Percentiles rank a stretch among this genome's conserved stretches.
These are phyloP conservation scores for Gliomastix tumulicola DNA, from an alignment of 2,329 filamentous ascomycete genomes.

Conservation along the genomic window DNA sequence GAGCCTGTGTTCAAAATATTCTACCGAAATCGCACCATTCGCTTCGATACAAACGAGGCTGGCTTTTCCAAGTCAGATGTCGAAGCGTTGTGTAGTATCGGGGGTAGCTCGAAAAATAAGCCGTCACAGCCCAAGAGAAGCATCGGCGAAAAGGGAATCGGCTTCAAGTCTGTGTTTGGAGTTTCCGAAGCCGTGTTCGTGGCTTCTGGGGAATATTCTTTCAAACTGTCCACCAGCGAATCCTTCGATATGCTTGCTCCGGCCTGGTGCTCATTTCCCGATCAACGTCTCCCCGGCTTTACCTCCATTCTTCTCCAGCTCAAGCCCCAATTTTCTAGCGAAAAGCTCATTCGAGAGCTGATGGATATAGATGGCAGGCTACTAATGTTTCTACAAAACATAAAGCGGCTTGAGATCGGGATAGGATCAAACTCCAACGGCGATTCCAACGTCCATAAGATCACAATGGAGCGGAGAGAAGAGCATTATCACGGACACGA, in stretches of 20 bases:
- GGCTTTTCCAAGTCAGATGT: slow-evolving; percentile 32
- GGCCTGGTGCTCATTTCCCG: neutral
- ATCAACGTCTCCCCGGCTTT: neutral
- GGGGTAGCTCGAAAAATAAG: slow-evolving; percentile 31
- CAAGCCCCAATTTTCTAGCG: no score
- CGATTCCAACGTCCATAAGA: no score
- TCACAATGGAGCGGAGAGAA: no score
- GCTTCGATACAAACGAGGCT: slow-evolving; percentile 38
- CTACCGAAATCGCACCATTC: slow-evolving; percentile 21
- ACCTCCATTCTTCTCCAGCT: neutral
- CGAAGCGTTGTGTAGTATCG: slow-evolving; percentile 31
- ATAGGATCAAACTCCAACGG: no score
- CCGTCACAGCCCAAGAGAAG: slow-evolving; percentile 21
- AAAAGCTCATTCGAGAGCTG: no score
- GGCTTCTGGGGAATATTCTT: slow-evolving; percentile 28
- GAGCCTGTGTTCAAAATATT: slow-evolving; percentile 24
- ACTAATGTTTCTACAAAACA: no score
- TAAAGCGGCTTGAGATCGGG: no score
- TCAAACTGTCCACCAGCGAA: slow-evolving; percentile 23
- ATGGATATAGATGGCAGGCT: no score
- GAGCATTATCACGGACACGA: no score
- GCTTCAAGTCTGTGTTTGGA: slow-evolving; percentile 40
- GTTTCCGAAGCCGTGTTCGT: slow-evolving; percentile 29
- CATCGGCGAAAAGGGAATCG: slow-evolving; percentile 40
- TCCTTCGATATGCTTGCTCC: neutral